A percentile compares a stretch with the other conserved stretches of the same genome.
phyloP scores from a whole-genome alignment of 202 grass and related monocot species.

The Saccharum hybrid region DNA sequence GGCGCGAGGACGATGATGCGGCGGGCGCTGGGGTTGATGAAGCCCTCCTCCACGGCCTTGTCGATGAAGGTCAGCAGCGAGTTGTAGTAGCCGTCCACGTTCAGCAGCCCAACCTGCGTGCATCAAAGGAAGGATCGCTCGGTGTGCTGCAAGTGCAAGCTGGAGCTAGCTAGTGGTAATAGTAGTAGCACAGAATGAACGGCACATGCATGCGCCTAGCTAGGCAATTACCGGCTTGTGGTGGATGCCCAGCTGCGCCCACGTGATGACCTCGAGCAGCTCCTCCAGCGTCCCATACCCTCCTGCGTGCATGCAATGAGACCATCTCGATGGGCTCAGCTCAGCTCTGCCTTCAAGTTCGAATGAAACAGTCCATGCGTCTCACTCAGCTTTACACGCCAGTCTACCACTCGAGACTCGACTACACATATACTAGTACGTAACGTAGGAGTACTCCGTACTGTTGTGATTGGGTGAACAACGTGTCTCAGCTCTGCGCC shows the following conservation, averaged over 20 bases:
- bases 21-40: constrained; percentile 74
- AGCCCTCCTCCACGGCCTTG: constrained; percentile 93
- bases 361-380: too few relatives aligned
- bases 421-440: too few relatives aligned
- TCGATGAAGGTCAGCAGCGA: constrained; percentile 92
- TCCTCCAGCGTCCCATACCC: constrained; percentile 94
- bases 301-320: constrained; percentile 48
- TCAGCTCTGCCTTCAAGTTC: too few relatives aligned
- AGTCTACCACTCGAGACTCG: neutral
- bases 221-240: constrained; percentile 65
- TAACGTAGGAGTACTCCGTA: too few relatives aligned
- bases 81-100: constrained; percentile 97
- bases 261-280: constrained; percentile 91
- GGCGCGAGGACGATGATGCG: constrained; percentile 87
- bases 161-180: too few relatives aligned
- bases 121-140: too few relatives aligned
- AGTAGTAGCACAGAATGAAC: too few relatives aligned
- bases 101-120: constrained; percentile 74
- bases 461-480: neutral
- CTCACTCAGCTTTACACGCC: neutral
- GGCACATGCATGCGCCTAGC: too few relatives aligned
- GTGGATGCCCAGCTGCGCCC: constrained; percentile 94
- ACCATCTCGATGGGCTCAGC: too few relatives aligned
- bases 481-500: constrained; percentile 16
- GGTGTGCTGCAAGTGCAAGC: too few relatives aligned